phyloP scores from a whole-genome alignment of 192 early-diverging fungal genomes.

The Coemansia erecta region DNA sequence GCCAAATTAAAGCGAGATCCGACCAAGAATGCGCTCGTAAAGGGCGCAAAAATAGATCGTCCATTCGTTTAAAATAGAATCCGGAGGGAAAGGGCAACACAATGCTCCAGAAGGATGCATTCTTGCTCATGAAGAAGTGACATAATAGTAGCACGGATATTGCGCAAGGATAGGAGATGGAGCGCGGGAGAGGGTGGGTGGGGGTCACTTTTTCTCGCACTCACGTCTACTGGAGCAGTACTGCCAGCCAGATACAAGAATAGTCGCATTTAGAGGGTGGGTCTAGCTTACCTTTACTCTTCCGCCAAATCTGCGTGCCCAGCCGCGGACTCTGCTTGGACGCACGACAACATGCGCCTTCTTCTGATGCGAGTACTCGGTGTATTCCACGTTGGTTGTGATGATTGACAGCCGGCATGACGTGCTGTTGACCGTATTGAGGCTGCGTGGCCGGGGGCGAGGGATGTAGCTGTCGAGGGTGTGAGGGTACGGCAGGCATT shows the following conservation, averaged over 20 bases:
- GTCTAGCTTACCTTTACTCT: constrained; percentile 40
- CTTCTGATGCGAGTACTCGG: constrained; percentile 43
- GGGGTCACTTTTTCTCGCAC: no score
- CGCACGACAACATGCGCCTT: constrained; percentile 25
- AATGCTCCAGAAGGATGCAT: no score
- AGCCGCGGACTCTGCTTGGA: constrained; percentile 44
- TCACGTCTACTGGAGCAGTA: not conserved
- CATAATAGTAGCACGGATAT: no score
- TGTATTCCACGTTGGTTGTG: constrained; percentile 36
- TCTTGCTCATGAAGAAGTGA: no score
- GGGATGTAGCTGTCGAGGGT: constrained; percentile 33
- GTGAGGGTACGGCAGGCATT: constrained; percentile 37
- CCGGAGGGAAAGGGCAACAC: no score
- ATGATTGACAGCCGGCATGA: constrained; percentile 47
- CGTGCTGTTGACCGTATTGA: constrained; percentile 15
- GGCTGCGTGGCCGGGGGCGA: constrained; percentile 30
- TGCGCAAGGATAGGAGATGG: no score
- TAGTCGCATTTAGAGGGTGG: not conserved
- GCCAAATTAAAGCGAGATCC: no score
- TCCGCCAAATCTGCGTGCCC: constrained; percentile 35
- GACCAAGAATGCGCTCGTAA: no score
- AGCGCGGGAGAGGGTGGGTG: no score
- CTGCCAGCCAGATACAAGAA: not conserved
- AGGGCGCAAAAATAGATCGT: no score
- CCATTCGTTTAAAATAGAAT: no score